Percentiles rank a stretch among this genome's conserved stretches.
Evolutionary conservation across 768 basidiomycete genomes (phyloP).

Genomic region (Boletus vinaceobasis): DNA sequence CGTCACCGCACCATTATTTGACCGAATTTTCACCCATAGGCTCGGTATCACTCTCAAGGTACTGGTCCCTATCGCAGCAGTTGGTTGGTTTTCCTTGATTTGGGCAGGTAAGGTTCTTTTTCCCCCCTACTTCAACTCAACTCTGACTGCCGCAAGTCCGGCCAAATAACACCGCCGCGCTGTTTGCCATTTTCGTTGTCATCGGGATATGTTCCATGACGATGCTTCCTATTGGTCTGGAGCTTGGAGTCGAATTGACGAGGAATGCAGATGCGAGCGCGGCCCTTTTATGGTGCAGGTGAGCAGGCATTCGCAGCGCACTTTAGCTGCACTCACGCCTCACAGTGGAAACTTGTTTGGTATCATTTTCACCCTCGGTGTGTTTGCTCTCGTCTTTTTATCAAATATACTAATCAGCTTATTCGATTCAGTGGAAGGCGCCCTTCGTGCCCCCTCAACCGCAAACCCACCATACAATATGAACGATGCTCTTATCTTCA

Average conservation of each 20-base stretch:
- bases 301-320: constrained; percentile 23
- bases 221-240: constrained; percentile 72
- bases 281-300: constrained; percentile 75
- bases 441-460: constrained; percentile 57
- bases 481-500: constrained; percentile 63
- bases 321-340: not conserved
- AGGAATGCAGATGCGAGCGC: constrained; percentile 76
- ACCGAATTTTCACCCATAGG: constrained; percentile 76
- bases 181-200: constrained; percentile 66
- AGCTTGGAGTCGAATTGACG: constrained; percentile 77
- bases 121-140: not conserved
- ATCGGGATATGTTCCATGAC: constrained; percentile 65
- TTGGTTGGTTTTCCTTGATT: constrained; percentile 68
- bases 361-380: constrained; percentile 63
- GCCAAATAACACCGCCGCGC: constrained; percentile 52
- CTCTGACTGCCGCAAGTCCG: constrained; percentile 43
- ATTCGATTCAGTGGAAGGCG: constrained; percentile 50
- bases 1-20: constrained; percentile 70
- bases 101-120: constrained; percentile 62
- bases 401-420: not conserved
- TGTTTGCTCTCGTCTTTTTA: constrained; percentile 19
- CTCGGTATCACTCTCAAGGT: constrained; percentile 58
- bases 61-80: constrained; percentile 58
- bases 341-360: constrained; percentile 61
- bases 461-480: constrained; percentile 75